These are phyloP conservation scores for Borovskyia barvae DNA, from an alignment of 208 protist species.

Conservation along the genomic window DNA sequence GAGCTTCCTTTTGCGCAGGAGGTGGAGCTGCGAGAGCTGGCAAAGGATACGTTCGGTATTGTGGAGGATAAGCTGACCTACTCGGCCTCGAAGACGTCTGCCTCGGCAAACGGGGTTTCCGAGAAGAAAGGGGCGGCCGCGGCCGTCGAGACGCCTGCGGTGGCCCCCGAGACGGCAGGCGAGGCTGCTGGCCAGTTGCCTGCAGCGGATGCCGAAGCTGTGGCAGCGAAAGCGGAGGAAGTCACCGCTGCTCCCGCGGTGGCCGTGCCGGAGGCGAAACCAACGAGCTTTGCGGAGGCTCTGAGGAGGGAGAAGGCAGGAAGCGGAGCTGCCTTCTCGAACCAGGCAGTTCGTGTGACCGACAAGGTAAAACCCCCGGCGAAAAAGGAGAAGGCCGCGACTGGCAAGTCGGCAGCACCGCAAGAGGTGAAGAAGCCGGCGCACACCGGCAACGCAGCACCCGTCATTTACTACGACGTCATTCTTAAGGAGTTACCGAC, in stretches of 20 bases:
- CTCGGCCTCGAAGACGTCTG: background rate
- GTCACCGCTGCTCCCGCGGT: background rate
- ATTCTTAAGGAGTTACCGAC: constrained; percentile 68
- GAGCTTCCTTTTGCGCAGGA: constrained; percentile 57
- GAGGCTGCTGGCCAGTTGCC: background rate
- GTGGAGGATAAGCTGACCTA: constrained; percentile 43
- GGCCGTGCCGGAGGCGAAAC: constrained; percentile 18
- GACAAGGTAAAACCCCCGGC: constrained; percentile 5
- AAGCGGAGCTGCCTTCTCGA: constrained; percentile 14
- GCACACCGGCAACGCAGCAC: constrained; percentile 7
- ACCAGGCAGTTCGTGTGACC: constrained; percentile 16
- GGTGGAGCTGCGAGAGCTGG: constrained; percentile 57
- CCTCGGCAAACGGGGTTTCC: background rate
- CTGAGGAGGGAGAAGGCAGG: constrained; percentile 29
- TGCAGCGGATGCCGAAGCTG: background rate
- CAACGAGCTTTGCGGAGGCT: constrained; percentile 51
- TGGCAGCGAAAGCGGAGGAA: background rate
- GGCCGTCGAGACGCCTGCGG: background rate
- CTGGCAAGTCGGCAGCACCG: background rate
- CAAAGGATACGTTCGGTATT: constrained; percentile 48
- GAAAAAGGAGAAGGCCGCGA: constrained; percentile 14
- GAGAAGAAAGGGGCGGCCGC: constrained; percentile 8
- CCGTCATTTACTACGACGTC: constrained; percentile 74
- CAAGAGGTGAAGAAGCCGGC: background rate
- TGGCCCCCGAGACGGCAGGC: background rate